Evolutionary conservation across 495 filamentous ascomycete genomes (phyloP).

Genomic region (Parmelia sp.): DNA sequence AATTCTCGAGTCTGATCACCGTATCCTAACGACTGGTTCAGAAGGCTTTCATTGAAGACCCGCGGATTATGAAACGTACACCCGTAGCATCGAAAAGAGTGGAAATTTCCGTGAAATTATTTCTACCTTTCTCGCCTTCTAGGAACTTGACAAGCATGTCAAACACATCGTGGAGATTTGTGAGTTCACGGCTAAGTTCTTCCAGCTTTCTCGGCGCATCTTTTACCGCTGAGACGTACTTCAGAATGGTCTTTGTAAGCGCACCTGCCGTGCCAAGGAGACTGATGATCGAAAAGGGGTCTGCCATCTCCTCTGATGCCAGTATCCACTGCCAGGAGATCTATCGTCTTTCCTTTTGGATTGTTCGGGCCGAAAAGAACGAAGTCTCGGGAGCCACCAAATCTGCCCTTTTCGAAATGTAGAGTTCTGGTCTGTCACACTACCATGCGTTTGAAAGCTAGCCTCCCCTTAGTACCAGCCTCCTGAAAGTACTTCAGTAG

Average conservation of each 20-base stretch:
- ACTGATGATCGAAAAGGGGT: conserved; percentile 10
- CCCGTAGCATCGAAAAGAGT: not conserved
- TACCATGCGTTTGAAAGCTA: too few species aligned
- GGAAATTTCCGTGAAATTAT: conserved; percentile 1
- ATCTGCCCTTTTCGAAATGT: too few species aligned
- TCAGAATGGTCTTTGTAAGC: not conserved
- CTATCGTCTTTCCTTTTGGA: not conserved
- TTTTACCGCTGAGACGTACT: conserved; percentile 1
- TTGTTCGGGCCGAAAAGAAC: too few species aligned
- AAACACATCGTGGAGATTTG: not conserved
- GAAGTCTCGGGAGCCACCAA: too few species aligned
- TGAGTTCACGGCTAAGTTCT: not conserved
- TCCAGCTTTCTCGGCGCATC: conserved; percentile 2
- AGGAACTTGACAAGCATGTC: not conserved
- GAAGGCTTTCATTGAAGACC: not conserved
- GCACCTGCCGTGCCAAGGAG: conserved; percentile 7
- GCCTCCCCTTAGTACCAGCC: too few species aligned
- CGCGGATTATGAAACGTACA: not conserved
- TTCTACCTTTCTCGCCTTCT: not conserved
- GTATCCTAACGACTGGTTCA: not conserved
- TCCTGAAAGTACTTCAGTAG: too few species aligned
- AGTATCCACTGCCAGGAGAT: not conserved
- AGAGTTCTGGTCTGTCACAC: too few species aligned
- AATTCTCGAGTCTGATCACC: not conserved
- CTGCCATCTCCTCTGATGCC: not conserved